Evolutionary conservation across 768 basidiomycete species (phyloP).

Genomic region (Lactifluus volemus): DNA sequence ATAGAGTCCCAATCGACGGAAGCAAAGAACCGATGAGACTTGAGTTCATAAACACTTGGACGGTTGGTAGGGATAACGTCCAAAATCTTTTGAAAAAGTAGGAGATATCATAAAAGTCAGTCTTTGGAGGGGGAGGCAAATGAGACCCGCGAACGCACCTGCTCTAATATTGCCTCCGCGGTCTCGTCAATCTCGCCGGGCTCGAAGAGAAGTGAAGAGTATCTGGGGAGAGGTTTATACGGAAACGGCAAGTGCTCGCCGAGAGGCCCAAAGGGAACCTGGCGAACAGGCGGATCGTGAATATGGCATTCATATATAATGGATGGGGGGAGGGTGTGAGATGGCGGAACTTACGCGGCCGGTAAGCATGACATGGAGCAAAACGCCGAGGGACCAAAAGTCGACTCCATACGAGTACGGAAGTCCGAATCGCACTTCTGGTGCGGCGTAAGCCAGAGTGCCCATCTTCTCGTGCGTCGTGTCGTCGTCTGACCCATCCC

Average conservation of each 20-base stretch:
- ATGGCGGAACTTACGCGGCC: slow-evolving; percentile 13
- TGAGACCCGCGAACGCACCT: neutral
- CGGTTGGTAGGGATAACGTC: slow-evolving; percentile 8
- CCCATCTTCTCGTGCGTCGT: slow-evolving; percentile 13
- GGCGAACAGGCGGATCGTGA: neutral
- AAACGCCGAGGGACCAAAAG: slow-evolving; percentile 19
- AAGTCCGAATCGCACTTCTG: slow-evolving; percentile 16
- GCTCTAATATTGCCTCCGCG: slow-evolving; percentile 10
- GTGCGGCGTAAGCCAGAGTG: slow-evolving; percentile 16
- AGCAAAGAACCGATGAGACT: slow-evolving; percentile 17
- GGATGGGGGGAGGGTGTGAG: too few relatives aligned
- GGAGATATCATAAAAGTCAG: neutral
- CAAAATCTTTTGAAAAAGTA: neutral
- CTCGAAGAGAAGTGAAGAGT: neutral
- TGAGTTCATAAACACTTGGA: slow-evolving; percentile 12
- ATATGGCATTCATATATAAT: neutral
- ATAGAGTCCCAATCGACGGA: slow-evolving; percentile 14
- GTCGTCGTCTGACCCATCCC: neutral
- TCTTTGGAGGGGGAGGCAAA: too few relatives aligned
- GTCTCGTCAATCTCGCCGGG: slow-evolving; percentile 16
- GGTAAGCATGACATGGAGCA: slow-evolving; percentile 18
- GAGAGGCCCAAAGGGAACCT: slow-evolving; percentile 18
- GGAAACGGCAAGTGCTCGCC: slow-evolving; percentile 9
- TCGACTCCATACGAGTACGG: slow-evolving; percentile 20
- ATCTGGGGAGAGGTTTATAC: neutral